Evolutionary conservation across 345 rosid species (phyloP).

Genomic region (Arabidopsis suecica): DNA sequence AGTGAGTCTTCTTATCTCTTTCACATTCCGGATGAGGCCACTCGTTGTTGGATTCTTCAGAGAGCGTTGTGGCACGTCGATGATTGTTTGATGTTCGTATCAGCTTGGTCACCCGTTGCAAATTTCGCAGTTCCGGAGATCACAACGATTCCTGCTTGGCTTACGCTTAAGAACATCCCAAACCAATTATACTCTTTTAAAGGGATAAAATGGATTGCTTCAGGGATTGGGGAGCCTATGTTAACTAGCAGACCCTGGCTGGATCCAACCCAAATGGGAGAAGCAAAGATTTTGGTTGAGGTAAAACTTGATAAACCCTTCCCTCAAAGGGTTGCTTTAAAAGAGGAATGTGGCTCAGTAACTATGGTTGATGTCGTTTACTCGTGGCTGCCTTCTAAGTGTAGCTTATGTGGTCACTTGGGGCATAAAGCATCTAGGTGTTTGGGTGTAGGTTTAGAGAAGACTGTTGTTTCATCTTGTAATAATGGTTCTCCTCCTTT

Average conservation of each 20-base stretch:
- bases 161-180: background rate
- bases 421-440: background rate
- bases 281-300: background rate
- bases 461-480: too few species aligned
- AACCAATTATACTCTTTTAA: background rate
- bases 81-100: background rate
- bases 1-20: background rate
- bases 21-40: background rate
- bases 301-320: background rate
- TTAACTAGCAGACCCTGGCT: background rate
- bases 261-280: background rate
- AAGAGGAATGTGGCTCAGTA: background rate
- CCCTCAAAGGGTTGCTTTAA: background rate
- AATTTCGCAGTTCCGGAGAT: background rate
- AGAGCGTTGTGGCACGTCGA: background rate
- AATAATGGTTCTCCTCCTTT: too few species aligned
- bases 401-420: background rate
- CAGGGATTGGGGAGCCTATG: background rate
- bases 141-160: background rate
- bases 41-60: too few species aligned
- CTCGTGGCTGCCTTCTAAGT: background rate
- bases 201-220: background rate
- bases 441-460: too few species aligned
- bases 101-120: background rate
- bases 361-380: background rate